Base-by-base conservation (phyloP, 331 rosid genomes). In the Pyrus hybrid region DNA sequence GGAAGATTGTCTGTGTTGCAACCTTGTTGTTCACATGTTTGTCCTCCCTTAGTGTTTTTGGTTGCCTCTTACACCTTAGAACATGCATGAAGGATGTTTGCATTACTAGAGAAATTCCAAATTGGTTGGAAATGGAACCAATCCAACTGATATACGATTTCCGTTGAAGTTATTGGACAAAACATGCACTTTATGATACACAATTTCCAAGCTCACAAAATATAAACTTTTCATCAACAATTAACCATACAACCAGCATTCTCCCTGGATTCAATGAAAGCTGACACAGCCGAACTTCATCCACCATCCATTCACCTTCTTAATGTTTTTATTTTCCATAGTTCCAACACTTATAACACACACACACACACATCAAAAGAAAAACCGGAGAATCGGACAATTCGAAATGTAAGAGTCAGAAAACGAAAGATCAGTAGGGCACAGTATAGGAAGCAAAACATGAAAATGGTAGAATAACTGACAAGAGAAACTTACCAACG, bases 401-500 rank as follows among this genome's bases (percentile, higher is more conserved):
- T 41, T 73, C 21, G 28, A 73, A 41, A 16, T 14, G 13, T 21
- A 25, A 17, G 16, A 9, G 22, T 16, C n/a, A 41, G 4, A 20
- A 13, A 41, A 21, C 20, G 37, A 17, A 60, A 35, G 22, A 22
- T 21, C 25, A 23, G 13, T 18, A 25, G 12, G 43, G 28, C 8
- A 10, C 25, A 60, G 20, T 33, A 3, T 23, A 33, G 6, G 47
- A 76, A 53, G 28, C 62, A 43, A 66, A 64, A 72, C 56, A 33
- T 13, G 47, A 23, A 22, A 43, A 67, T 10, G 12, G 26, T 29
- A 12, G 23, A 54, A 35, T 13, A 56, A 3, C 6, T 54, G 51
- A 33, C 57, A 66, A 84, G 14, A 60, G 28, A 74, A 75, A 83
- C 83, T 86, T 87, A 94, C 99, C 97, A 94, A 67, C 78, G 99